Base-by-base conservation (phyloP, 176 grass and related monocot species). In the Oryza officinalis region DNA sequence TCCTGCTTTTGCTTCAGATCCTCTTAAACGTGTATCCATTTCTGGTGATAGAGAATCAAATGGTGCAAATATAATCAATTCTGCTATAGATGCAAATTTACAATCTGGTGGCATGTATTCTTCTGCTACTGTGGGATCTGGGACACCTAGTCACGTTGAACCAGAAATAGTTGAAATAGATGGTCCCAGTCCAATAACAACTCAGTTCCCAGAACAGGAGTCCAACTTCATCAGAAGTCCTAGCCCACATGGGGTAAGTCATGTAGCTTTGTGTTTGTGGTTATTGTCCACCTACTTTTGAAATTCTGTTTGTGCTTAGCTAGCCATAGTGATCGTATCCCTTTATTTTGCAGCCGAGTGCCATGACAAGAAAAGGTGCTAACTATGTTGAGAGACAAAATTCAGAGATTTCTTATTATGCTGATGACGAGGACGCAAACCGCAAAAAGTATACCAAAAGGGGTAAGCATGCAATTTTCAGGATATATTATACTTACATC, bases 111-210 rank as follows among this genome's bases (percentile, higher is more conserved):
- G 87, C 79, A 83, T 85, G 71, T 85, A 87, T 69, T 79, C 84
- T 63, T 89, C 87, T 61, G 65, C 76, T 72, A 8, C 23, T 86
- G 67, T 67, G 67, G 73, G 77, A 67, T 76, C 81, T 80, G 82
- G 61, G 49, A 87, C 80, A 64, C 27, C 74, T 82, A 76, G 75
- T 20, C 66, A 79, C 23, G 80, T 57, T 67, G 91, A 99, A 74
- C 75, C 91, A 75, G 96, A 99, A 85, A 99, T 99, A 90, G 89
- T 96, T 88, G 93, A 99, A 89, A 78, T 99, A 75, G 96, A 95
- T 87, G 96, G 83, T 79, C 89, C 92, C 72, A 90, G 77, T 86
- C 67, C 83, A 22, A 57, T 91, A 70, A 77, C 77, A 84, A 84
- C 71, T 67, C 90, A 94, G 44, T 83, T 90, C 83, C 67, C 79